Evolutionary conservation across 805 yeast species (phyloP).

Genomic region (Komagataella ulmi): DNA sequence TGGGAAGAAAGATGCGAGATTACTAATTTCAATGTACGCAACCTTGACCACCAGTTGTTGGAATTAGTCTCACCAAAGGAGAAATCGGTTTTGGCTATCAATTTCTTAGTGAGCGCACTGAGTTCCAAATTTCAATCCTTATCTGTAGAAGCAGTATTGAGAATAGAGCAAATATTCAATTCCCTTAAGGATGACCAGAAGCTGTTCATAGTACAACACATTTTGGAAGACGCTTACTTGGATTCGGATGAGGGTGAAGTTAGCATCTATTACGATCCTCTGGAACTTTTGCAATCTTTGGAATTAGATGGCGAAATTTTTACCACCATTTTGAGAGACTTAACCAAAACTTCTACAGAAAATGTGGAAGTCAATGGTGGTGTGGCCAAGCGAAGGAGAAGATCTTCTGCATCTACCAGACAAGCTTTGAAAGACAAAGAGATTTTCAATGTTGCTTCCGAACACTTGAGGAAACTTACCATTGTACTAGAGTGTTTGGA

Average conservation of each 20-base stretch:
- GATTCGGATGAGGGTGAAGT: constrained; percentile 18
- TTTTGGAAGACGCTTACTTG: constrained; percentile 34
- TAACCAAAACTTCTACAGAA: constrained; percentile 17
- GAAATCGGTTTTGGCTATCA: constrained; percentile 38
- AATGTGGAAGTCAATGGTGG: constrained; percentile 8
- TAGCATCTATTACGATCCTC: constrained; percentile 34
- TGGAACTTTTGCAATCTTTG: constrained; percentile 39
- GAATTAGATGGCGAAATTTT: constrained; percentile 43
- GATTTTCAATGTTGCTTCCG: constrained; percentile 61
- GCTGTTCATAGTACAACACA: constrained; percentile 39
- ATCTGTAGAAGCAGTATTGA: constrained; percentile 33
- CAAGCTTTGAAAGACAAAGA: constrained; percentile 66
- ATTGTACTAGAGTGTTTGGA: constrained; percentile 72
- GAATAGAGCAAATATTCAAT: constrained; percentile 42
- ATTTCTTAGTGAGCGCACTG: constrained; percentile 45
- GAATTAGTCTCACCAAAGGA: constrained; percentile 53
- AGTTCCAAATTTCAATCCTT: constrained; percentile 27
- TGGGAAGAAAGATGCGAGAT: constrained; percentile 30
- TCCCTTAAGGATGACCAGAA: constrained; percentile 45
- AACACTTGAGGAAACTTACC: constrained; percentile 68
- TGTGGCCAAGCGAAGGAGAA: constrained; percentile 70
- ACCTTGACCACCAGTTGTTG: constrained; percentile 45
- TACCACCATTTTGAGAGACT: constrained; percentile 42
- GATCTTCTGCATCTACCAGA: constrained; percentile 63
- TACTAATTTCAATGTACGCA: constrained; percentile 35